phyloP scores from a whole-genome alignment of 805 yeast genomes.

The Candida hispaniensis region DNA sequence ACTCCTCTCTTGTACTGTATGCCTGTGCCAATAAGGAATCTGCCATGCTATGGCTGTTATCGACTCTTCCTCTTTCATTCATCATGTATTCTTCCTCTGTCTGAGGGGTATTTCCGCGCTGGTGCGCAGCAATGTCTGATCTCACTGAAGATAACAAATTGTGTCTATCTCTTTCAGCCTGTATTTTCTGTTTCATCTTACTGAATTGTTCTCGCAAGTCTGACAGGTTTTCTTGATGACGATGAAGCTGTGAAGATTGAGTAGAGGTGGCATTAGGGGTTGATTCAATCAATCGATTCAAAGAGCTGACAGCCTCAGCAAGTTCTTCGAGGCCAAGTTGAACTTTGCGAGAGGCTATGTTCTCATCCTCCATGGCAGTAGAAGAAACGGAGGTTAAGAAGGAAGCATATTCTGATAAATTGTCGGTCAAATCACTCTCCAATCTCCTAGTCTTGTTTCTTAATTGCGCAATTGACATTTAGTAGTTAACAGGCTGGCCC shows the following conservation, averaged over 20 bases:
- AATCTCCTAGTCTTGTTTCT: too few relatives aligned
- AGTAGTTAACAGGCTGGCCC: too few relatives aligned
- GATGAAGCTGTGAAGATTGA: conserved; percentile 65
- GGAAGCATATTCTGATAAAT: conserved; percentile 43
- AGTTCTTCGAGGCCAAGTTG: conserved; percentile 45
- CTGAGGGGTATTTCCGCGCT: conserved; percentile 29
- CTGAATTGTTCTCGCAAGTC: conserved; percentile 58
- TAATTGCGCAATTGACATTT: too few relatives aligned
- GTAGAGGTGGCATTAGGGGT: conserved; percentile 54
- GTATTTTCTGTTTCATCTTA: conserved; percentile 46
- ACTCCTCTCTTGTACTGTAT: conserved; percentile 78
- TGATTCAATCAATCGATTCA: conserved; percentile 46
- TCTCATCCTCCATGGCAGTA: conserved; percentile 40
- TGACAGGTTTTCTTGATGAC: conserved; percentile 65
- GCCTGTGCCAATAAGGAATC: conserved; percentile 79
- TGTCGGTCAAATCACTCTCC: conserved; percentile 56
- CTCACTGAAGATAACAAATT: conserved; percentile 69
- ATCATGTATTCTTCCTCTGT: conserved; percentile 62
- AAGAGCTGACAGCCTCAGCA: conserved; percentile 41
- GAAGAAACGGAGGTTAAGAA: conserved; percentile 43
- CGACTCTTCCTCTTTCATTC: conserved; percentile 65
- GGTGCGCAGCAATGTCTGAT: conserved; percentile 63
- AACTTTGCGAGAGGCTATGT: conserved; percentile 35
- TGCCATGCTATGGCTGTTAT: conserved; percentile 60
- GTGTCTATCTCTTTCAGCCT: conserved; percentile 65